phyloP scores from a whole-genome alignment of 169 alveolate species.

The Plasmodium fragile region DNA sequence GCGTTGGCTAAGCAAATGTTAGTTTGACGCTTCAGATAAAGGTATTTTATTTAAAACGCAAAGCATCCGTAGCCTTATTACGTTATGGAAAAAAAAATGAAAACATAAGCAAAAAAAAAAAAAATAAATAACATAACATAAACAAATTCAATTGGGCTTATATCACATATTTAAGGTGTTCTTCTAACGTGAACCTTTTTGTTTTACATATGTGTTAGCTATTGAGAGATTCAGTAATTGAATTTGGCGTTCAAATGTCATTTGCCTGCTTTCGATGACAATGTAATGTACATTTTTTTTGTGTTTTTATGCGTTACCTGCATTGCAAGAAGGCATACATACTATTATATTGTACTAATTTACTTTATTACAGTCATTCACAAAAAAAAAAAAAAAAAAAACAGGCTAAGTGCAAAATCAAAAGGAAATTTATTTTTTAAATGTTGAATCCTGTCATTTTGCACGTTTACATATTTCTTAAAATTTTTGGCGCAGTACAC shows the following conservation, averaged over 20 bases:
- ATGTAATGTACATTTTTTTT: background rate
- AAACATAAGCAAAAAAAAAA: background rate
- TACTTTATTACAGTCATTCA: background rate
- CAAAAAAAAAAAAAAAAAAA: background rate
- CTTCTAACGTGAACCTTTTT: background rate
- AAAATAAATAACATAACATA: background rate
- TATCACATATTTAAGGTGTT: background rate
- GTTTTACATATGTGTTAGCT: background rate
- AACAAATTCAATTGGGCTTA: background rate
- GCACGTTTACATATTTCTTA: background rate
- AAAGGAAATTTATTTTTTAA: background rate
- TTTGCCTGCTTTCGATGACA: background rate
- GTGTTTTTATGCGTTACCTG: background rate
- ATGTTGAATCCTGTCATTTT: conserved; percentile 17
- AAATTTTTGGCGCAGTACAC: background rate
- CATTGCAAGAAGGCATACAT: background rate
- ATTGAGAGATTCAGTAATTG: background rate
- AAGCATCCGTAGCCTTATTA: background rate
- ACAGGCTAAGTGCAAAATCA: background rate
- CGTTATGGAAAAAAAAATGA: background rate
- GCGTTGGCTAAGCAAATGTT: background rate
- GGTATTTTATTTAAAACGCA: background rate
- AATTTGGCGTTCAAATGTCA: background rate
- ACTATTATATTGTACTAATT: background rate
- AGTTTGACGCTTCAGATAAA: background rate